Base-by-base conservation (phyloP, 345 rosid species). In the Clausena lansium region DNA sequence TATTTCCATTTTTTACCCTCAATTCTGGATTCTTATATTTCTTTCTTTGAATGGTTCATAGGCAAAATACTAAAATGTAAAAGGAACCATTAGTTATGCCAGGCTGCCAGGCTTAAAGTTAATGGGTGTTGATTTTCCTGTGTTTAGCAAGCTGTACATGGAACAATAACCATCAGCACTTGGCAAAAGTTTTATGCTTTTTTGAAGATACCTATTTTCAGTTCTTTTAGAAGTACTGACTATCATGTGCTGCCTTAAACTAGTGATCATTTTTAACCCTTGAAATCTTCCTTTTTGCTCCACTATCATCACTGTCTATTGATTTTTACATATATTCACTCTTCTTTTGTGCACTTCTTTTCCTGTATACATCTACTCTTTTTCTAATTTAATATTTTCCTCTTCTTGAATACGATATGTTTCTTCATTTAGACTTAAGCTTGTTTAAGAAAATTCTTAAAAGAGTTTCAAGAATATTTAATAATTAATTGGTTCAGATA, bases 121-220 rank as follows among this genome's bases (percentile, higher is more conserved):
- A 4, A 52, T 54, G 38, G 61, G 62, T 27, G 41, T 17, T 19
- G 39, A 13, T 35, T 71, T 55, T 36, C 22, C 10, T 22, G 7
- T 62, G 68, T 36, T 72, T 55, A 41, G 47, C 47, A 10, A 73
- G 83, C 81, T 80, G 80, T 72, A 66, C 71, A 73, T 28, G 20
- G 35, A 82, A 77, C 47, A 77, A 78, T 75, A 77, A 67, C 80
- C 88, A 79, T 81, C 77, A 36, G 71, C 54, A 73, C 27, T 67
- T 35, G 69, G 50, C 27, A 27, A 76, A 65, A 68, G 55, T 35
- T 19, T 25, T 1, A 15, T 6, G 45, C 25, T 78, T 75, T 75
- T 22, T 35, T 32, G 17, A 1, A 1, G 57, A 54, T 9, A 14
- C 39, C 63, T 41, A 58, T 72, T 67, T 45, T 55, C 47, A 41